A percentile compares a stretch with the other conserved stretches of the same genome.
phyloP scores from a whole-genome alignment of 2,329 filamentous ascomycete species.

The Aureobasidium sp. region DNA sequence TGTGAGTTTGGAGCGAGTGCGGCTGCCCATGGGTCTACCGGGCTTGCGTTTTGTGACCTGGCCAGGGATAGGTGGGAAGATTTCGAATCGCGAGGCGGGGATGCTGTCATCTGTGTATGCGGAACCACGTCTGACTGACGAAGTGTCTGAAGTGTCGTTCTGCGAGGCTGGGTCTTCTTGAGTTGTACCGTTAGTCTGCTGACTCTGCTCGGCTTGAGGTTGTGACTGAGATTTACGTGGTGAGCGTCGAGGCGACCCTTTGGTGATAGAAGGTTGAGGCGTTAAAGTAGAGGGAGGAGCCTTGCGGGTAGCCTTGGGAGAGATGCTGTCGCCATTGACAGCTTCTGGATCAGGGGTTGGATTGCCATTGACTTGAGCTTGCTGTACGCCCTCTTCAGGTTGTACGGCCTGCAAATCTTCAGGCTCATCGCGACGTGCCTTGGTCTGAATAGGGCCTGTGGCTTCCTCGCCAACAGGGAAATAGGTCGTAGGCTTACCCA shows the following conservation, averaged over 20 bases:
- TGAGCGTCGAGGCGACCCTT: conserved; percentile 23
- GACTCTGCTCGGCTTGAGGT: conserved; percentile 18
- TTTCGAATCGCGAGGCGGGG: conserved; percentile 64
- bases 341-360: conserved; percentile 1
- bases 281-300: conserved; percentile 18
- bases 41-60: conserved; percentile 27
- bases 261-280: conserved; percentile 22
- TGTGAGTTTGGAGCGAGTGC: conserved; percentile 19
- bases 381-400: conserved; percentile 38
- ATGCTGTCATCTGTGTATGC: conserved; percentile 34
- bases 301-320: conserved; percentile 10
- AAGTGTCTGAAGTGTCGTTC: background rate
- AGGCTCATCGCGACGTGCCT: conserved; percentile 77
- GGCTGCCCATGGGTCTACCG: conserved; percentile 22
- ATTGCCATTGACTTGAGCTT: conserved; percentile 18
- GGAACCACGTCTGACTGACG: conserved; percentile 4
- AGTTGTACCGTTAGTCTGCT: conserved; percentile 23
- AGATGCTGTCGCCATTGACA: background rate
- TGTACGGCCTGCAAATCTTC: conserved; percentile 33
- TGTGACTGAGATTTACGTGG: conserved; percentile 22
- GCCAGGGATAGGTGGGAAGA: conserved; percentile 62
- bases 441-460: conserved; percentile 56
- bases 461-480: conserved; percentile 31
- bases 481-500: conserved; percentile 56
- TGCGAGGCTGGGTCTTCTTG: background rate